These are phyloP conservation scores for Schizophyllum commune DNA, from an alignment of 1,284 basidiomycete genomes.

Conservation along the genomic window DNA sequence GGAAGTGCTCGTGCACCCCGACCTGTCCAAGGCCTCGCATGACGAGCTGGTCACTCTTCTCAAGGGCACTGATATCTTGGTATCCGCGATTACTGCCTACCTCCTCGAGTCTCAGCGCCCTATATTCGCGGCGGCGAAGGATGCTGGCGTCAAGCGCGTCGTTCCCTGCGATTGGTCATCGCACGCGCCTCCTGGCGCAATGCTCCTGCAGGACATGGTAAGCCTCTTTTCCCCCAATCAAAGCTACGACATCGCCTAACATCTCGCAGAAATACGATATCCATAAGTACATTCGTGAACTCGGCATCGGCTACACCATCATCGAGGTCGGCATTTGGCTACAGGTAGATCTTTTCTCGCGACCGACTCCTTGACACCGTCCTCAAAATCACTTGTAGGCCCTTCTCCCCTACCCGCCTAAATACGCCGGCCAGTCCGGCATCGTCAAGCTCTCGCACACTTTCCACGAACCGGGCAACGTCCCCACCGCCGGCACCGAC, in stretches of 20 bases:
- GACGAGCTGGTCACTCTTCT: neutral
- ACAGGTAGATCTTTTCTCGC: neutral
- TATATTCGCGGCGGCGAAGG: constrained; percentile 8
- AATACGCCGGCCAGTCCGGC: neutral
- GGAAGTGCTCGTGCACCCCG: too few relatives aligned
- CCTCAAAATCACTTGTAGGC: too few relatives aligned
- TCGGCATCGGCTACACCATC: constrained; percentile 7
- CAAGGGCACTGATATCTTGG: constrained; percentile 6
- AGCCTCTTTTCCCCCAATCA: neutral
- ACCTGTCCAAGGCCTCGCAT: too few relatives aligned
- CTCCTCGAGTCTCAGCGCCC: constrained; percentile 2
- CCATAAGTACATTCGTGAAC: constrained; percentile 3
- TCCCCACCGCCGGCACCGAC: constrained; percentile 6
- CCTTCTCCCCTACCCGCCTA: neutral
- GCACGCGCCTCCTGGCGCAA: neutral
- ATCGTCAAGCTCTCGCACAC: neutral
- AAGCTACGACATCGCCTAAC: neutral
- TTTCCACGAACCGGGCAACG: constrained; percentile 1
- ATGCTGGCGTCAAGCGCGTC: constrained; percentile 3
- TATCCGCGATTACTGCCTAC: constrained; percentile 4
- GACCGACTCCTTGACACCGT: too few relatives aligned
- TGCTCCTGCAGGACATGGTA: neutral
- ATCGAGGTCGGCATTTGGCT: constrained; percentile 12
- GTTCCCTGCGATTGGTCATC: constrained; percentile 2
- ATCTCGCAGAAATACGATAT: constrained; percentile 1